Percentiles rank a stretch among this genome's conserved stretches.
These are phyloP conservation scores for Cornus suecica DNA, from an alignment of 148 eudicot species.

Conservation along the genomic window DNA sequence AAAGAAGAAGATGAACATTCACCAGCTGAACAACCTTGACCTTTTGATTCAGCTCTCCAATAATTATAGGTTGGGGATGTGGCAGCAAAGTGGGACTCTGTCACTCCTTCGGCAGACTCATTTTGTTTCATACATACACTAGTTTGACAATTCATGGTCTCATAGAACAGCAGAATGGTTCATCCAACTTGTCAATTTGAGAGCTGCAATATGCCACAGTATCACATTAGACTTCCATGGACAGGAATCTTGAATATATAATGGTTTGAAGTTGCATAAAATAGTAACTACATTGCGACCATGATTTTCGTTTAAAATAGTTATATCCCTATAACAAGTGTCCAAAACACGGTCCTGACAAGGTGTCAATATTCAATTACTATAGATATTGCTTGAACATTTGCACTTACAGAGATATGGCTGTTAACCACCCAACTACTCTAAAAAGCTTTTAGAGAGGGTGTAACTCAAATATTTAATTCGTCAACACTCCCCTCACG, in stretches of 20 bases:
- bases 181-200: not conserved
- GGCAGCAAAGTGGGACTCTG: not conserved
- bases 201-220: constrained; percentile 4
- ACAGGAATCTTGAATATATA: not conserved
- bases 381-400: not conserved
- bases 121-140: not conserved
- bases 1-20: constrained; percentile 3
- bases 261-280: not conserved
- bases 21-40: constrained; percentile 1
- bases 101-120: not conserved
- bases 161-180: not conserved
- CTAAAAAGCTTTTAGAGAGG: too few relatives aligned
- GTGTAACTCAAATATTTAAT: too few relatives aligned
- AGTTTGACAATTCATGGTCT: not conserved
- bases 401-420: not conserved
- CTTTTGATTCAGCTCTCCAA: not conserved
- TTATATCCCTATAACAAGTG: not conserved
- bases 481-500: too few relatives aligned
- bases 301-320: not conserved
- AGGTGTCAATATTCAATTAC: too few relatives aligned
- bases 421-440: too few relatives aligned
- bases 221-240: not conserved
- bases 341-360: not conserved
- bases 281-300: not conserved
- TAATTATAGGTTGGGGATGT: not conserved